These are phyloP conservation scores for Aspergillus diversus DNA, from an alignment of 495 filamentous ascomycete genomes.

Conservation along the genomic window DNA sequence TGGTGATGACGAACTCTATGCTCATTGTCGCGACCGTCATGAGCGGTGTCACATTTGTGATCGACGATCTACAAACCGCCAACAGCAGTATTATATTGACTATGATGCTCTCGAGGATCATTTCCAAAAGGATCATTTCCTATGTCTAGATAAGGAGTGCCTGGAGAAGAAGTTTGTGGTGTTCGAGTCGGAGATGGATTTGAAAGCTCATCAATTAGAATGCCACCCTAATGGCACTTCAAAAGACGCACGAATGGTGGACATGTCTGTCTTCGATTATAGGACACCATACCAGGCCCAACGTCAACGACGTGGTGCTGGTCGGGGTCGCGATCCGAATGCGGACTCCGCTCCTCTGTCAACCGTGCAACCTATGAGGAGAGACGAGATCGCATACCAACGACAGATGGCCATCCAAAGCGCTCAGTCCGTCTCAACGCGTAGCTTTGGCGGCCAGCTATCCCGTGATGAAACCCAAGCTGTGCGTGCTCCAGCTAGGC, in stretches of 20 bases:
- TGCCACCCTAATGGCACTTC: constrained; percentile 74
- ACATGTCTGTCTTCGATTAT: constrained; percentile 83
- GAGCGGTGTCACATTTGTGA: constrained; percentile 97
- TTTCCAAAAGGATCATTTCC: constrained; percentile 84
- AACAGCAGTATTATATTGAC: constrained; percentile 87
- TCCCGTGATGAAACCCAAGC: constrained; percentile 56
- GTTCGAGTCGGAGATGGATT: constrained; percentile 89
- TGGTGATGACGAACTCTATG: constrained; percentile 91
- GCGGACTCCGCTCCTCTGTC: constrained; percentile 76
- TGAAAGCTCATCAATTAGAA: constrained; percentile 85
- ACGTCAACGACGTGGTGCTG: constrained; percentile 60
- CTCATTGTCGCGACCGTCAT: constrained; percentile 89
- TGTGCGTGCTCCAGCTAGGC: constrained; percentile 48
- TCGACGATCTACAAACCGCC: constrained; percentile 63
- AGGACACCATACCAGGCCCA: constrained; percentile 71
- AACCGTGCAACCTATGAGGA: constrained; percentile 77
- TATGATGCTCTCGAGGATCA: constrained; percentile 83
- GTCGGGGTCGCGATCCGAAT: constrained; percentile 75
- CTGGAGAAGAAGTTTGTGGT: constrained; percentile 98
- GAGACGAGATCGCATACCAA: constrained; percentile 92
- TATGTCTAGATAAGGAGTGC: constrained; percentile 84
- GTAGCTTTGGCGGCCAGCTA: constrained; percentile 83
- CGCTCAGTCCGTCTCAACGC: constrained; percentile 73
- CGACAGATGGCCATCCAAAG: constrained; percentile 89
- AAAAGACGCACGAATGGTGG: constrained; percentile 81